Base-by-base conservation (phyloP, 202 grass and related monocot species). In the Setaria viridis region DNA sequence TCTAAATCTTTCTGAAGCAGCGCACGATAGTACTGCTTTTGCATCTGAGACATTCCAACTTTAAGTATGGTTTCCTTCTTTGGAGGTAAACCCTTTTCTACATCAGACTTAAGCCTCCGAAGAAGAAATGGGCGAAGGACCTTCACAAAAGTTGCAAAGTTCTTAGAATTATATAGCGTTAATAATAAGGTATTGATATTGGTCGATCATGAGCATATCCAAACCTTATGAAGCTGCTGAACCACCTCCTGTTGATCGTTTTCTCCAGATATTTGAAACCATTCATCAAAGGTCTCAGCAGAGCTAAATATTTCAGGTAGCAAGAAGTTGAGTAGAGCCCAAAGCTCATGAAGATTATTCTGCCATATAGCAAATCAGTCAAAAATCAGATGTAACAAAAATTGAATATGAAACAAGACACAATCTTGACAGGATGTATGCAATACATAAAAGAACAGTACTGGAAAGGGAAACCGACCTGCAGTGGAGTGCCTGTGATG, bases 41-140 rank as follows among this genome's bases (percentile, higher is more conserved):
- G 97, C 97, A 99, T 92, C 74, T 99, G 97, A 83, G 97, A 99
- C 97, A 99, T 96, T 84, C 97, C 97, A 47, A 99, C 97, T 89
- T 99, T 99, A 84, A 99, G 97, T 62, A 99, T 99, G 48, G 92
- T 99, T 84, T 99, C 97, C 69, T 99, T 99, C 76, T 99, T 99
- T 39, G 97, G 97, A 70, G 97, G 97, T 17, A 99, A 70, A 67
- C 97, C 97, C 80, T 99, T 99, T 74, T 99, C 97, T 30, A 99
- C 97, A 85, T 99, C 97, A 78, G 97, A 99, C 73, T 99, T 99
- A 62, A 99, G 90, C 70, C 97, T 94, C 54, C 97, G 76, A 68
- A 99, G 93, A 83, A 99, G 90, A 94, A 99, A 99, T 14, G 97
- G 97, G 6, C 97, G 97, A 86, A 99, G 90, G 88, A 99, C 97